Evolutionary conservation across 768 basidiomycete genomes (phyloP).

Genomic region (Boletus barrowsii): DNA sequence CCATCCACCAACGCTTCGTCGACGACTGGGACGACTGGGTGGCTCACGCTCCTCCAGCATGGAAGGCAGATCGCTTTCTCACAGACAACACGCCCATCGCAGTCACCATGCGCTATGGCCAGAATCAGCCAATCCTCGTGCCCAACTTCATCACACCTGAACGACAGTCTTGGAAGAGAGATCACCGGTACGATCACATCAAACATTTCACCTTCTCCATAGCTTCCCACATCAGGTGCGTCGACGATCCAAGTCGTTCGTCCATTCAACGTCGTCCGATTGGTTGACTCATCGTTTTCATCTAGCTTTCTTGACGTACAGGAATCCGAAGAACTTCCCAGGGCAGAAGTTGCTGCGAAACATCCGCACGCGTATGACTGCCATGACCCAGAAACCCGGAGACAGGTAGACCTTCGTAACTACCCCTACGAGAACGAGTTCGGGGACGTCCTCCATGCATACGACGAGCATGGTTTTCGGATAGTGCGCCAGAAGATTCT

Average conservation of each 20-base stretch:
- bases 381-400: rapidly evolving
- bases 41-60: background rate
- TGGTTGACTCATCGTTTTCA: too few species aligned
- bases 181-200: background rate
- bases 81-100: background rate
- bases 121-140: background rate
- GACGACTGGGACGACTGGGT: background rate
- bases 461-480: background rate
- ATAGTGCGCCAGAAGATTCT: background rate
- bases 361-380: background rate
- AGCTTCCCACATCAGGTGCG: background rate
- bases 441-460: background rate
- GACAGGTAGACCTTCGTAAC: background rate
- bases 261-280: too few species aligned
- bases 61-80: background rate
- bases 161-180: background rate
- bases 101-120: slow-evolving; percentile 6
- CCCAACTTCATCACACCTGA: background rate
- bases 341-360: background rate
- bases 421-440: background rate
- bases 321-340: background rate
- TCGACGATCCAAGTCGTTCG: too few species aligned
- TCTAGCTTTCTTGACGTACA: too few species aligned
- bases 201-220: background rate
- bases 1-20: background rate